Percentiles rank a stretch among this genome's conserved stretches.
Conservation (phyloP, 2,329 filamentous ascomycete species). For the Didymella pomorum region DNA sequence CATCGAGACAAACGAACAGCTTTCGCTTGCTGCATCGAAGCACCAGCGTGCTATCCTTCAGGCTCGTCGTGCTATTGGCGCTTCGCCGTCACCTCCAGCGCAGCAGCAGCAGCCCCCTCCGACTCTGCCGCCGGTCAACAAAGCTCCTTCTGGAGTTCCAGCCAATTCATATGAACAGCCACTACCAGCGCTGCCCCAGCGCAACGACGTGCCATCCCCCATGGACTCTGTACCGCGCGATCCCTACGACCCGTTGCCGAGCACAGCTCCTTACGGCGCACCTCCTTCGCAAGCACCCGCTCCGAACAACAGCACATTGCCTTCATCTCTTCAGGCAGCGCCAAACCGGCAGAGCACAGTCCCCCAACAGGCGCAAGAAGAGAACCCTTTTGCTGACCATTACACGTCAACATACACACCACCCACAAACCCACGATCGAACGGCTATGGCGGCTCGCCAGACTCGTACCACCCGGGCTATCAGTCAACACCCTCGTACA, state of each 20-base stretch:
- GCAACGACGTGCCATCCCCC: slow-evolving; percentile 20
- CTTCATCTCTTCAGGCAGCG: slow-evolving; percentile 41
- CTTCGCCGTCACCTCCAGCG: slow-evolving; percentile 34
- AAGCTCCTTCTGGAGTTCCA: slow-evolving; percentile 26
- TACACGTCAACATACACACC: slow-evolving; percentile 46
- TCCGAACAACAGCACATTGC: slow-evolving; percentile 33
- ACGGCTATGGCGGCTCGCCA: slow-evolving; percentile 33
- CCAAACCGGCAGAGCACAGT: slow-evolving; percentile 24
- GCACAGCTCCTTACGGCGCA: slow-evolving; percentile 6
- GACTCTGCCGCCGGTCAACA: slow-evolving; percentile 9
- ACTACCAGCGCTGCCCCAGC: slow-evolving; percentile 19
- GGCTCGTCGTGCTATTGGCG: slow-evolving; percentile 58
- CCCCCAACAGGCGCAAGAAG: slow-evolving; percentile 28
- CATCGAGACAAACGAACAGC: slow-evolving; percentile 92
- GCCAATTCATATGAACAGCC: slow-evolving; percentile 23
- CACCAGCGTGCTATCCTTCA: slow-evolving; percentile 80
- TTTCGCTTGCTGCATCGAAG: slow-evolving; percentile 81
- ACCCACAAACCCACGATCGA: slow-evolving; percentile 24
- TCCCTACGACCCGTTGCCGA: slow-evolving; percentile 18
- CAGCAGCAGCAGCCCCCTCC: slow-evolving; percentile 23
- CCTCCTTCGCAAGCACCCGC: slow-evolving; percentile 13
- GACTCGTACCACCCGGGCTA: slow-evolving; percentile 46
- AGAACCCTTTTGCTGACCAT: slow-evolving; percentile 56
- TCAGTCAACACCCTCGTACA: slow-evolving; percentile 53
- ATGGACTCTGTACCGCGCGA: slow-evolving; percentile 14